phyloP scores from a whole-genome alignment of 2,329 filamentous ascomycete genomes.

The Chaetomiaceae sp. region DNA sequence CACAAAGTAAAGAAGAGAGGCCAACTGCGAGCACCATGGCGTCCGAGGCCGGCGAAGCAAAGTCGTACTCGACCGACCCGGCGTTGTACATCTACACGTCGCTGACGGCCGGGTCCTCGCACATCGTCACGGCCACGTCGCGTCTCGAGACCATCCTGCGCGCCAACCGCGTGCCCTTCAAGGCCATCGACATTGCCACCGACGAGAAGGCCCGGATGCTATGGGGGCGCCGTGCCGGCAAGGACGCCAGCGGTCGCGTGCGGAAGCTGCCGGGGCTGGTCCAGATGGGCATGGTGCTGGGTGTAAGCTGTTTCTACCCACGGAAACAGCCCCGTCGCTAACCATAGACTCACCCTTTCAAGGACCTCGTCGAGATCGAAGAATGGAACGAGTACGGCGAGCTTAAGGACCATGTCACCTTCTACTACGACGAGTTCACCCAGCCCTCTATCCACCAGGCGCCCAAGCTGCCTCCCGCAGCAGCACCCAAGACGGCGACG shows the following conservation, averaged over 20 bases:
- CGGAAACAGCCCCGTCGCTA: conserved; percentile 12
- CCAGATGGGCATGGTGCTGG: conserved; percentile 79
- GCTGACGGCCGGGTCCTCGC: conserved; percentile 88
- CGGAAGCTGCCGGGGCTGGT: conserved; percentile 86
- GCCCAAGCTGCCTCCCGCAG: conserved; percentile 37
- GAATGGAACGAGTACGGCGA: conserved; percentile 99
- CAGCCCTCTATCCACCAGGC: conserved; percentile 53
- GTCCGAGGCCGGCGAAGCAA: conserved; percentile 14
- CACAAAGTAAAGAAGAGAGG: background rate
- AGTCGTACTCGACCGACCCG: conserved; percentile 46
- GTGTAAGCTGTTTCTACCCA: conserved; percentile 55
- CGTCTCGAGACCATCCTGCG: conserved; percentile 94
- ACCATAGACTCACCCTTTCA: background rate
- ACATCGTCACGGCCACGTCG: conserved; percentile 93
- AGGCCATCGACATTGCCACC: conserved; percentile 84
- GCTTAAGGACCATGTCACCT: conserved; percentile 76
- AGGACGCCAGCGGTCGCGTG: conserved; percentile 54
- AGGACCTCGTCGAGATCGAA: conserved; percentile 88
- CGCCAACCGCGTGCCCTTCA: conserved; percentile 91
- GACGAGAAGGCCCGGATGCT: conserved; percentile 84
- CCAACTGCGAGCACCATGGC: conserved; percentile 9
- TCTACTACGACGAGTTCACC: conserved; percentile 60
- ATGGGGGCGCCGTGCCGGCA: conserved; percentile 79
- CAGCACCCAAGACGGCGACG: conserved; percentile 25
- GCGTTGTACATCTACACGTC: conserved; percentile 94